Evolutionary conservation across 768 basidiomycete species (phyloP), one percentile per base, ranked within the genome.

Genomic region (Hypholoma fasciculare): DNA sequence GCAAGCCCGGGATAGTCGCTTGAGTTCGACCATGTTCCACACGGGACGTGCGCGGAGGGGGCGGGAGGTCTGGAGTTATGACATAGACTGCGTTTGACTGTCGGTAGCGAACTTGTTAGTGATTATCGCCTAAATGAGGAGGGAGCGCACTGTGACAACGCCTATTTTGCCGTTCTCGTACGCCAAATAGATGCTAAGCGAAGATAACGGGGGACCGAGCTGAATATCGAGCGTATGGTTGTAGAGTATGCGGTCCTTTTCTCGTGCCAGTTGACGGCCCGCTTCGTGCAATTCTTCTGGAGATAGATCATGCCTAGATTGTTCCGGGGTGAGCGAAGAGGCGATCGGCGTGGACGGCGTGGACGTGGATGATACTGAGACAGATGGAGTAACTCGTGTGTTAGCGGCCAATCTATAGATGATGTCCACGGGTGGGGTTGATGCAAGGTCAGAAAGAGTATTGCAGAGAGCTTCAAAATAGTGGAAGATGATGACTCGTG

Each of bases 181-280:
- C 7, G 83, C 78, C 3, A 85, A 72, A 67, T 86, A 85, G 40
- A 72, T 67, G 0, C 82, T 78, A 9, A 50, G 40, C 5, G 71
- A 61, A 6, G 69, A 66, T n/a, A 63, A 63, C 7, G 75, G 67
- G 30, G 76, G 72, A 11, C 76, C 75, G 16, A 84, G 68, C 42
- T 79, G 76, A 17, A 79, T 60, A 60, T 81, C 73, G 30, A 79
- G 47, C 7, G 71, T 71, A 4, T 74, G 60, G 17, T 75, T 71
- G 67, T 69, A 68, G 56, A 76, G 30, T 51, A 66, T 62, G 11
- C 61, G 49, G 9, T 68, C 66, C 43, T 48, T 55, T 19, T 51
- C 43, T 11, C 37, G 19, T 12, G 46, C 48, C 11, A 50, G 17
- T 23, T 43, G 44, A 11, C 23, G 27, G 12, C 36, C 23, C 9